Evolutionary conservation across 768 basidiomycete genomes (phyloP), one percentile per base, ranked within the genome.

Genomic region (Pleurotus cornucopiae): DNA sequence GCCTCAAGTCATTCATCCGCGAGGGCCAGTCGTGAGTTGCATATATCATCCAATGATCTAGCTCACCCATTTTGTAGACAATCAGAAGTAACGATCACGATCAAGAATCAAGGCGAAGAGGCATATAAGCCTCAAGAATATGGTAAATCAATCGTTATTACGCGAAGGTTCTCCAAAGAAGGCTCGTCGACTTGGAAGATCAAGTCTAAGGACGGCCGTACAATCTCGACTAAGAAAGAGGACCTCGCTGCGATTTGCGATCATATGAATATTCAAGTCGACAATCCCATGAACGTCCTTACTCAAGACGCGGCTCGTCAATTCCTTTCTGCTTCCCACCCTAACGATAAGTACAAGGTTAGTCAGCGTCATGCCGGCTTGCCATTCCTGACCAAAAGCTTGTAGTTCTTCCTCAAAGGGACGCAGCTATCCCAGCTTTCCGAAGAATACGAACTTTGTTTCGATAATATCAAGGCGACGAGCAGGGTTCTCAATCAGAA

Each of bases 231-330:
- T 12, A 94, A 91, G 73, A 84, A 85, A 61, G 86, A 92, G 7
- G 94, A 98, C 65, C 70, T 99, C 9, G 80, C 89, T 14, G 83
- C 86, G 1, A 98, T 99, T 49, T 89, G 89, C 63, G 92, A 96
- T 66, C 89, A 94, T 61, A 96, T 97, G 88, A 94, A 94, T 63
- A 91, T 99, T 55, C 94, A 96, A 66, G 91, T 97, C 57, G 94
- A 97, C 67, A 95, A 95, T 64, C 96, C 95, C 1, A 85, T 98
- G 84, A 98, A 92, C 59, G 88, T 99, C 21, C 78, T 96, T 44
- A 94, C 91, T 0, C 92, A 94, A 78, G 91, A 88, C 80, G 59
- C 21, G 64, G 58, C 6, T 49, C 74, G 88, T 16, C 88, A 91
- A 62, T 99, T 99, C 71, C 73, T 99, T 63, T 86, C 88, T 57